phyloP scores from a whole-genome alignment of 2,329 filamentous ascomycete genomes.

The Chaetomiaceae sp. region DNA sequence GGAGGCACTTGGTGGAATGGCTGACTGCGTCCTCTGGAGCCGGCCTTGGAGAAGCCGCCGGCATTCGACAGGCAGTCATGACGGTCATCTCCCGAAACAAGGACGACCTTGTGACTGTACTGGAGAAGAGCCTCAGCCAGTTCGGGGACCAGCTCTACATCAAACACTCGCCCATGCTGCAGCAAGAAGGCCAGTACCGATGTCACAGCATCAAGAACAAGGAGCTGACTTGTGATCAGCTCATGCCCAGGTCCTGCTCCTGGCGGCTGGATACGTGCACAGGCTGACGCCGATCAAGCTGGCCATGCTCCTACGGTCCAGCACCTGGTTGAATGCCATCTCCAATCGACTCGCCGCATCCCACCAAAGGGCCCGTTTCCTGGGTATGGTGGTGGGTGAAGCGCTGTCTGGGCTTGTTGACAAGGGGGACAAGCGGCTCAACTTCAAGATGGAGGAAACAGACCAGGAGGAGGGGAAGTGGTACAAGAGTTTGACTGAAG shows the following conservation, averaged over 20 bases:
- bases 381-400: slow-evolving; percentile 86
- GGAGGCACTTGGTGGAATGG: slow-evolving; percentile 58
- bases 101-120: slow-evolving; percentile 48
- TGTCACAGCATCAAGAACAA: neutral
- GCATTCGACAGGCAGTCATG: slow-evolving; percentile 63
- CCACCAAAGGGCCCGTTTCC: slow-evolving; percentile 68
- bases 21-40: slow-evolving; percentile 60
- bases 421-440: slow-evolving; percentile 67
- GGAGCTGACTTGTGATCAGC: slow-evolving; percentile 45
- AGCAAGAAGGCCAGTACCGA: slow-evolving; percentile 72
- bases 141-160: slow-evolving; percentile 89
- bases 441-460: slow-evolving; percentile 80
- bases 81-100: slow-evolving; percentile 51
- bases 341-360: slow-evolving; percentile 81
- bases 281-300: slow-evolving; percentile 63
- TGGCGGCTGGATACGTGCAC: slow-evolving; percentile 72
- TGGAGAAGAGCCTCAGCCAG: slow-evolving; percentile 65
- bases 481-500: slow-evolving; percentile 63
- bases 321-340: slow-evolving; percentile 68
- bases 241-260: slow-evolving; percentile 72
- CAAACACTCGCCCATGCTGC: slow-evolving; percentile 74
- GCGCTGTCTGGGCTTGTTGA: slow-evolving; percentile 60
- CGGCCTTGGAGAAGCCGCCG: slow-evolving; percentile 59
- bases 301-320: slow-evolving; percentile 64
- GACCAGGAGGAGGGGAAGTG: slow-evolving; percentile 67